Evolutionary conservation across 2,329 filamentous ascomycete species (phyloP), one percentile per base, ranked within the genome.

Genomic region (Beauveria scarabaeidicola): DNA sequence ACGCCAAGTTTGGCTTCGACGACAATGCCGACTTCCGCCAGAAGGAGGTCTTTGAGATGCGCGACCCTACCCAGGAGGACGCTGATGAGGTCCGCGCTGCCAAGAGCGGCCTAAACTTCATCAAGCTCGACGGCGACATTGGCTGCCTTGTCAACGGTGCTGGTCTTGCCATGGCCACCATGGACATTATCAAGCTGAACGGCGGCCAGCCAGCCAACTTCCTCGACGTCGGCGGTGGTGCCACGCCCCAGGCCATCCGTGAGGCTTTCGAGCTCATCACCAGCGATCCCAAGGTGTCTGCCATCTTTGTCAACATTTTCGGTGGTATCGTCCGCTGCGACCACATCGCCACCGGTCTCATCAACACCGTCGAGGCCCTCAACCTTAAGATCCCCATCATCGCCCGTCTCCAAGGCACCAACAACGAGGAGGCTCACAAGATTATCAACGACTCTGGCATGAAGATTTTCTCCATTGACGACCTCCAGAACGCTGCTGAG

Each of bases 131-230:
- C 73, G 94, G 94, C 74, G 94, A 99, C 74, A 99, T 99, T 74
- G 94, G 94, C 77, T 99, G 94, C 82, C 83, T 97, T 68, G 94
- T 99, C 81, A 99, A 99, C 81, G 94, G 94, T 74, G 94, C 94
- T 70, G 94, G 94, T 80, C 89, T 99, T 67, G 94, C 94, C 78
- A 99, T 99, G 94, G 94, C 94, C 64, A 99, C 94, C 74, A 99
- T 99, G 94, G 94, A 99, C 77, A 97, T 99, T 77, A 99, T 99
- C 85, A 97, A 99, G 86, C 85, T 99, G 64, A 99, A 97, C 79
- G 94, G 94, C 68, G 94, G 94, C 65, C 81, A 85, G 72, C 94
- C 94, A 64, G 94, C 94, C 69, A 99, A 99, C 86, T 99, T 99
- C 87, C 83, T 99, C 68, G 94, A 99, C 74, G 94, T 99, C 68